Percentiles rank a stretch among this genome's conserved stretches.
Evolutionary conservation across 2,329 filamentous ascomycete species (phyloP).

Genomic region (Fusarium devonianum): DNA sequence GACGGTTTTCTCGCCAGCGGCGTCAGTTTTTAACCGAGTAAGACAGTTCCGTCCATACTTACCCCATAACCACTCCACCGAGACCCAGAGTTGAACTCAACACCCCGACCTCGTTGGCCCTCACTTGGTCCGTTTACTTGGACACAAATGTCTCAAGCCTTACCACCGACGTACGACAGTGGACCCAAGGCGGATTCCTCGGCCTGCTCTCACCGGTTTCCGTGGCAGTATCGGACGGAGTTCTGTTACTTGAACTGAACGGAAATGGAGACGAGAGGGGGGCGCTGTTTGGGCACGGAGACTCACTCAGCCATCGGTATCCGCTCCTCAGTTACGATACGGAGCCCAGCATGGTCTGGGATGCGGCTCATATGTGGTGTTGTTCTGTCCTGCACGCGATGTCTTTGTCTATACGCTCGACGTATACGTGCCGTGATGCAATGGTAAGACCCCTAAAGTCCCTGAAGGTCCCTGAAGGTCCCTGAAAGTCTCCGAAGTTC

Average conservation of each 20-base stretch:
- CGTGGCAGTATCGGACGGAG: slow-evolving; percentile 3
- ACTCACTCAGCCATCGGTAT: not conserved
- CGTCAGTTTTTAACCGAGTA: slow-evolving; percentile 32
- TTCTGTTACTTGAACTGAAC: slow-evolving; percentile 4
- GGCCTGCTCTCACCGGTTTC: slow-evolving; percentile 14
- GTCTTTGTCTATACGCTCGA: not conserved
- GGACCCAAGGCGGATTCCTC: slow-evolving; percentile 5
- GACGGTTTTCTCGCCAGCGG: slow-evolving; percentile 17
- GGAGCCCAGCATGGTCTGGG: not conserved
- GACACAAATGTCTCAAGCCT: slow-evolving; percentile 19
- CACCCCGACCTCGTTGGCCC: slow-evolving; percentile 15
- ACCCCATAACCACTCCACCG: no score
- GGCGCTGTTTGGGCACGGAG: not conserved
- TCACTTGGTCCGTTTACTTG: slow-evolving; percentile 2
- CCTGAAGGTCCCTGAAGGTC: slow-evolving; percentile 1
- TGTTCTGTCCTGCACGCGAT: not conserved
- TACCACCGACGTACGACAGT: slow-evolving; percentile 8
- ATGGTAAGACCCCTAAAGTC: not conserved
- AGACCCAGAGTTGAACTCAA: no score
- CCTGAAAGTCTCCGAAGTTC: not conserved
- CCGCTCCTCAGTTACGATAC: slow-evolving; percentile 1
- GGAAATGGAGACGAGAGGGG: not conserved
- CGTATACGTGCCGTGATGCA: not conserved
- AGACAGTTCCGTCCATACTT: no score
- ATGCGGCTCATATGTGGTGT: not conserved